A percentile compares a stretch with the other conserved stretches of the same genome.
phyloP scores from a whole-genome alignment of 2,329 filamentous ascomycete genomes.

The Fusarium keratoplasticum region DNA sequence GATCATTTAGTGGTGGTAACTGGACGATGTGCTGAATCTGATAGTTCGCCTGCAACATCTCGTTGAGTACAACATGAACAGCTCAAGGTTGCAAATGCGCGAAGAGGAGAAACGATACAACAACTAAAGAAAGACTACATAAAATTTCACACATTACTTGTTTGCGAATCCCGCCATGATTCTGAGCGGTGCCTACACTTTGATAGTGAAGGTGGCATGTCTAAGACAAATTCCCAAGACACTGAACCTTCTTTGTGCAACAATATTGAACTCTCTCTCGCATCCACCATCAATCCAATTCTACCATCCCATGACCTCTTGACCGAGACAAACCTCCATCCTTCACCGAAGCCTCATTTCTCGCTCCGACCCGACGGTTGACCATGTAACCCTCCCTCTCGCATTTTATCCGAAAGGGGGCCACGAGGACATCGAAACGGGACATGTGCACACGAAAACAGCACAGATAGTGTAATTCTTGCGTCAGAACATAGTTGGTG shows the following conservation, averaged over 20 bases:
- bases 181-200: not conserved
- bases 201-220: not conserved
- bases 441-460: not conserved
- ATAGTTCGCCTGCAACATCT: not conserved
- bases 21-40: not conserved
- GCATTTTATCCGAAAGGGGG: not conserved
- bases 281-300: not conserved
- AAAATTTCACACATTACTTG: not conserved
- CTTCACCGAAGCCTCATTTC: not conserved
- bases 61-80: not conserved
- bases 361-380: not conserved
- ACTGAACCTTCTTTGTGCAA: not conserved
- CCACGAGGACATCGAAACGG: constrained; percentile 1
- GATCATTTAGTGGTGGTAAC: not conserved
- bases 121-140: not conserved
- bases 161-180: not conserved
- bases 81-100: not conserved
- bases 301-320: not conserved
- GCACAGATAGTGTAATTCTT: not conserved
- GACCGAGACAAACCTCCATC: not conserved
- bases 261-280: not conserved
- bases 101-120: not conserved
- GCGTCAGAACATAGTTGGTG: not conserved
- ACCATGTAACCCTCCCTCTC: not conserved
- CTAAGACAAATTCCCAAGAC: not conserved